A percentile compares a stretch with the other conserved stretches of the same genome.
Evolutionary conservation across 1,139 yeast genomes (phyloP).

Genomic region (Geotrichum cucujoidarum): DNA sequence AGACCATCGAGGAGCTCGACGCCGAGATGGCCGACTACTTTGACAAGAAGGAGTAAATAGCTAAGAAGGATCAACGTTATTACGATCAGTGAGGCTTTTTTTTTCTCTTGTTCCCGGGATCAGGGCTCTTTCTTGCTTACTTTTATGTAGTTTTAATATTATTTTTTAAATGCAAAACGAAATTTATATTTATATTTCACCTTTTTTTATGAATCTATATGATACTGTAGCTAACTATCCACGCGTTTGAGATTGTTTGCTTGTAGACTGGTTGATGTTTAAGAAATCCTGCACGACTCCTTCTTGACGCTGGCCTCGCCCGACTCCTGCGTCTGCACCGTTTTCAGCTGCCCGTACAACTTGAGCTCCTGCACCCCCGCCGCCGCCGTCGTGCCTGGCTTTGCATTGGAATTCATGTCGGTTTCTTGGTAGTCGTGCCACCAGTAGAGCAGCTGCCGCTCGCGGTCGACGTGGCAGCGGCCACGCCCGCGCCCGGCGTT

Average conservation of each 20-base stretch:
- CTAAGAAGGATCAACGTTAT: slow-evolving; percentile 6
- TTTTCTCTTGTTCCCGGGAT: neutral
- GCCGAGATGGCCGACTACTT: slow-evolving; percentile 93
- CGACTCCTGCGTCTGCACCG: neutral
- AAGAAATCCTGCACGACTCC: neutral
- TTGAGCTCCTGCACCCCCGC: slow-evolving; percentile 31
- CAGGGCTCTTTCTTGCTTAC: too few species aligned
- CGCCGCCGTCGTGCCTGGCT: too few species aligned
- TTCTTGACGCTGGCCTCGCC: neutral
- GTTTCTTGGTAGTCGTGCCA: too few species aligned
- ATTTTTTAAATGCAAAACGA: neutral
- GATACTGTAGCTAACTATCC: too few species aligned
- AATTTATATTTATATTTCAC: neutral
- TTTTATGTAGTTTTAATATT: neutral
- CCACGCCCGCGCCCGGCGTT: too few species aligned
- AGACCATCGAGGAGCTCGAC: slow-evolving; percentile 84
- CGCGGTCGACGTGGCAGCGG: slow-evolving; percentile 46
- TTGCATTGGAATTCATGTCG: too few species aligned
- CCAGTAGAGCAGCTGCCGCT: slow-evolving; percentile 65
- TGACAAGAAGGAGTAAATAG: slow-evolving; percentile 25
- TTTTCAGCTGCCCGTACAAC: slow-evolving; percentile 5
- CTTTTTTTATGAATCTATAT: too few species aligned
- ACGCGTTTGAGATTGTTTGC: too few species aligned
- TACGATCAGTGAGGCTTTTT: neutral
- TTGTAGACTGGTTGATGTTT: neutral